phyloP scores from a whole-genome alignment of 805 yeast species.

The Candida vaughaniae region DNA sequence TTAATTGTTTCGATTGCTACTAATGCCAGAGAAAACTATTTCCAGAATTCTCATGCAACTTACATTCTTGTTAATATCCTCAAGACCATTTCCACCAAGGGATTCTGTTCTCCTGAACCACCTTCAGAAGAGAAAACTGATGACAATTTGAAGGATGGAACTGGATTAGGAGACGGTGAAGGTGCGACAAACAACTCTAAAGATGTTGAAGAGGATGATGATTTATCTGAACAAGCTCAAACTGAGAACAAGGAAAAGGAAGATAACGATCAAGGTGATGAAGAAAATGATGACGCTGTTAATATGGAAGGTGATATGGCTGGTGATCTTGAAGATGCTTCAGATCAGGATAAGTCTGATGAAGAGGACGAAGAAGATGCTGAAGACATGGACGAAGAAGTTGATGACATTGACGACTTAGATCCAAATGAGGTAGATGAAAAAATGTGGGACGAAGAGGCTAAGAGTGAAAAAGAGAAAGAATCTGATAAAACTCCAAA shows the following conservation, averaged over 20 bases:
- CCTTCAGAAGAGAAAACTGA: slow-evolving; percentile 62
- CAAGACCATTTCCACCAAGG: slow-evolving; percentile 64
- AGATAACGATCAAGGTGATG: slow-evolving; percentile 57
- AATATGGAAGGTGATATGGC: slow-evolving; percentile 98
- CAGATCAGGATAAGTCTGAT: slow-evolving; percentile 62
- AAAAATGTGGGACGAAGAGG: slow-evolving; percentile 97
- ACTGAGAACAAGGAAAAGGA: slow-evolving; percentile 65
- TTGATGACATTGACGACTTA: slow-evolving; percentile 83
- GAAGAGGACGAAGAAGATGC: slow-evolving; percentile 50
- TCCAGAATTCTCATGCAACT: slow-evolving; percentile 58
- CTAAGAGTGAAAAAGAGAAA: slow-evolving; percentile 73
- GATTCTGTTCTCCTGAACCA: slow-evolving; percentile 91
- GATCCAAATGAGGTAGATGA: slow-evolving; percentile 96
- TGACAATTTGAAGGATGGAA: slow-evolving; percentile 73
- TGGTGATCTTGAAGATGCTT: slow-evolving; percentile 80
- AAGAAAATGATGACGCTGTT: slow-evolving; percentile 84
- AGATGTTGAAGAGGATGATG: slow-evolving; percentile 90
- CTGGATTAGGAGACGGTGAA: slow-evolving; percentile 89
- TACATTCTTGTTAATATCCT: slow-evolving; percentile 57
- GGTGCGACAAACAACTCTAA: slow-evolving; percentile 81
- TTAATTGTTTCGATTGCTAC: slow-evolving; percentile 45
- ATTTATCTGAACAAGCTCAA: slow-evolving; percentile 75
- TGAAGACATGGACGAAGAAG: slow-evolving; percentile 81
- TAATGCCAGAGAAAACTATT: slow-evolving; percentile 49
- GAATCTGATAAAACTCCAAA: slow-evolving; percentile 72